A percentile compares a stretch with the other conserved stretches of the same genome.
Evolutionary conservation across 2,329 filamentous ascomycete genomes (phyloP).

Genomic region (Diplodia mutila): DNA sequence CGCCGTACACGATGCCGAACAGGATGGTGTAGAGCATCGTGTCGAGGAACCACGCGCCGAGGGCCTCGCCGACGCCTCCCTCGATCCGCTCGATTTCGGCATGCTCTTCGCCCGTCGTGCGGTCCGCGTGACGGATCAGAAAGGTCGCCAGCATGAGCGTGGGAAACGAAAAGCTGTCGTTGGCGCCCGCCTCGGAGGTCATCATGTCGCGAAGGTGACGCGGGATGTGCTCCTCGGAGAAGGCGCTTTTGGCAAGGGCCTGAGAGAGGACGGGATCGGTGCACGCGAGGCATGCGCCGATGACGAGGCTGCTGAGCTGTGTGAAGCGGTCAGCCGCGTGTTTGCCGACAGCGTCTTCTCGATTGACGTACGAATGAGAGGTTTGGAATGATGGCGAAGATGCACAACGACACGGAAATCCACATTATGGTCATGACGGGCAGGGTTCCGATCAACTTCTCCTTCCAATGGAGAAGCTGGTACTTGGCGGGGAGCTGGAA

Average conservation of each 20-base stretch:
- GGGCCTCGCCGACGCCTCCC: constrained; percentile 52
- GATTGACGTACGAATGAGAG: constrained; percentile 48
- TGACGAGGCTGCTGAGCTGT: constrained; percentile 58
- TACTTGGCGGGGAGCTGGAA: constrained; percentile 65
- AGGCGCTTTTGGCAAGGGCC: constrained; percentile 65
- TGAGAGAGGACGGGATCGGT: constrained; percentile 67
- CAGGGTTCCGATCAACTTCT: constrained; percentile 59
- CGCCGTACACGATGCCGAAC: constrained; percentile 58
- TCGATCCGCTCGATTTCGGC: background rate
- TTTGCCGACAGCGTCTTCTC: fast-evolving
- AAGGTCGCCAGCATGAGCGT: constrained; percentile 64
- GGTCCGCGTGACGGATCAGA: constrained; percentile 59
- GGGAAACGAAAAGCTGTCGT: constrained; percentile 66
- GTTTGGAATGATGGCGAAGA: constrained; percentile 60
- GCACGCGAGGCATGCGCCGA: constrained; percentile 64
- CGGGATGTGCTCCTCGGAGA: constrained; percentile 64
- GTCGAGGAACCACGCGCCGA: constrained; percentile 63
- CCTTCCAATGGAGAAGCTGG: constrained; percentile 53
- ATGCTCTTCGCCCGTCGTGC: constrained; percentile 51
- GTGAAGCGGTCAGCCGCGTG: background rate
- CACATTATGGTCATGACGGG: constrained; percentile 67
- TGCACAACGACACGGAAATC: constrained; percentile 61
- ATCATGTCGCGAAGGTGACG: constrained; percentile 64
- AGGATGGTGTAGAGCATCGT: constrained; percentile 64
- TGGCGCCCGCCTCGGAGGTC: constrained; percentile 64